Conservation (phyloP, 768 basidiomycete genomes). For the Naganishia antarctica region DNA sequence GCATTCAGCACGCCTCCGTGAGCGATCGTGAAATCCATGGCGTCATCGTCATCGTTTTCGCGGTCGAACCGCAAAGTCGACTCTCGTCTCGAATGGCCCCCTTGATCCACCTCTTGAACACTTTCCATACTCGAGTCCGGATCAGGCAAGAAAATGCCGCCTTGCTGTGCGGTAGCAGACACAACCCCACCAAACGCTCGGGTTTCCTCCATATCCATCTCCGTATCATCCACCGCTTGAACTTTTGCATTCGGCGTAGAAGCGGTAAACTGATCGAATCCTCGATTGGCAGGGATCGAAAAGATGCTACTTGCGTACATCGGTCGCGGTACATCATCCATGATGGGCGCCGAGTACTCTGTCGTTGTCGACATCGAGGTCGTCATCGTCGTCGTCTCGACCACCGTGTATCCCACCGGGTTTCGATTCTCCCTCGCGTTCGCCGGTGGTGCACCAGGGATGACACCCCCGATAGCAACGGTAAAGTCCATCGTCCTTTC, state of each 20-base stretch:
- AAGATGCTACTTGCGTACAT: conserved; percentile 18
- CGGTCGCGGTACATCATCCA: conserved; percentile 7
- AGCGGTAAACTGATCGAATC: conserved; percentile 6
- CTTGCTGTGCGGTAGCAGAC: conserved; percentile 26
- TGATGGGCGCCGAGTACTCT: not conserved
- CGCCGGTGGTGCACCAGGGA: conserved; percentile 43
- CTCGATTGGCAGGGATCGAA: conserved; percentile 20
- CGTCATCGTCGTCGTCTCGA: not conserved
- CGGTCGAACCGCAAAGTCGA: conserved; percentile 28
- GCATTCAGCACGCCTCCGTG: conserved; percentile 44
- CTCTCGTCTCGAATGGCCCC: conserved; percentile 9
- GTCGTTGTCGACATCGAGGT: too few relatives aligned
- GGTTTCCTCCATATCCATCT: conserved; percentile 47
- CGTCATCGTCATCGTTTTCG: conserved; percentile 38
- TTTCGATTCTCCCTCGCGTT: conserved; percentile 37
- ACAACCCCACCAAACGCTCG: conserved; percentile 40
- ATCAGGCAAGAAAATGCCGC: conserved; percentile 9
- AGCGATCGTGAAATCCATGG: conserved; percentile 50
- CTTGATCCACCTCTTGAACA: conserved; percentile 27
- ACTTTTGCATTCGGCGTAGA: not conserved
- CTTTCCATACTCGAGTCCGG: conserved; percentile 20
- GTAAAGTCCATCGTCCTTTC: conserved; percentile 50
- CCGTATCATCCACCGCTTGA: conserved; percentile 30
- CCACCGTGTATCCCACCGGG: conserved; percentile 43
- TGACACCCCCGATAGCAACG: conserved; percentile 45